Evolutionary conservation across 768 basidiomycete species (phyloP).

Genomic region (Suillus placidus): DNA sequence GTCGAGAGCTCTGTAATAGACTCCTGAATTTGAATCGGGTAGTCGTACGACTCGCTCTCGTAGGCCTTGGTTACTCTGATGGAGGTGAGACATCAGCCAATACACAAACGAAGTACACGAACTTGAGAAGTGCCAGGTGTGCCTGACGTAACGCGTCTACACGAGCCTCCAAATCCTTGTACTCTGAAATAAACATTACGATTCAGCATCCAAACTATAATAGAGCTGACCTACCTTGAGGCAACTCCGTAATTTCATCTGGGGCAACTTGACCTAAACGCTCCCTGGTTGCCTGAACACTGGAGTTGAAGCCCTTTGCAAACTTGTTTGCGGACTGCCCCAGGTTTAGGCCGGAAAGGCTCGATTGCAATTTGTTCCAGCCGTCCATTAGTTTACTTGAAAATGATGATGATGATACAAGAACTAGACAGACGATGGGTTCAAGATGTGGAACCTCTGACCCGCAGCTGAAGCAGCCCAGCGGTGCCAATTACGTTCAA

Average conservation of each 20-base stretch:
- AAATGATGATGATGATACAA: slow-evolving; percentile 6
- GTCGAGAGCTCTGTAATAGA: slow-evolving; percentile 72
- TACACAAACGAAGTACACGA: slow-evolving; percentile 3
- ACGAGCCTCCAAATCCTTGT: slow-evolving; percentile 92
- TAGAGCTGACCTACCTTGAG: slow-evolving; percentile 60
- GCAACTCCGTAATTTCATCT: slow-evolving; percentile 94
- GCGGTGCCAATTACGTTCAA: slow-evolving; percentile 12
- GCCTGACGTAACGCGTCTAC: slow-evolving; percentile 89
- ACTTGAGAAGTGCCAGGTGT: slow-evolving; percentile 81
- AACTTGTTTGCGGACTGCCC: slow-evolving; percentile 76
- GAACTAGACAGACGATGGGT: neutral
- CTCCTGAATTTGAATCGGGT: slow-evolving; percentile 88
- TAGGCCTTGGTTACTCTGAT: slow-evolving; percentile 85
- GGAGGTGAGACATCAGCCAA: neutral
- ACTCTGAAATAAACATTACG: slow-evolving; percentile 57
- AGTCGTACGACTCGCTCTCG: slow-evolving; percentile 86
- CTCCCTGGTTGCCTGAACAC: slow-evolving; percentile 86
- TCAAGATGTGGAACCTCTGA: slow-evolving; percentile 1
- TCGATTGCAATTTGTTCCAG: slow-evolving; percentile 72
- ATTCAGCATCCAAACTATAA: neutral
- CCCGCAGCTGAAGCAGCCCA: slow-evolving; percentile 9
- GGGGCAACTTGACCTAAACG: slow-evolving; percentile 86
- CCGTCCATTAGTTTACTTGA: slow-evolving; percentile 39
- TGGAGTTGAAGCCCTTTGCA: slow-evolving; percentile 77
- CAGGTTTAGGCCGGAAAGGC: slow-evolving; percentile 66